Base-by-base conservation (phyloP, 768 basidiomycete species). In the Boletus coccyginus region DNA sequence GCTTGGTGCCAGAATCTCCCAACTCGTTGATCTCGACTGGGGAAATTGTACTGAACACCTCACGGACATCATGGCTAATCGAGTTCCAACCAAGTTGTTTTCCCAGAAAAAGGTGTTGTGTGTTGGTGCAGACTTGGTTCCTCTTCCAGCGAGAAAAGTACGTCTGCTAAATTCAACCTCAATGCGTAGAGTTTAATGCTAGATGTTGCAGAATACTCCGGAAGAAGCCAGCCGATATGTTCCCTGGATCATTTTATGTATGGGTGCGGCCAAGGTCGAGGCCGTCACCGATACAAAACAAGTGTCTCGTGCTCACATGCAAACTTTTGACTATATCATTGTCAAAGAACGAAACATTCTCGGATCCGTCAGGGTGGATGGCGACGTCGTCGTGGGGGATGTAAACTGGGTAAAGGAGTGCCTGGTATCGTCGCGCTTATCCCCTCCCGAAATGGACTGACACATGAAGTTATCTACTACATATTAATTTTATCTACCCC, bases 391-490 rank as follows among this genome's bases (percentile, higher is more conserved):
- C 17, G 73, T 72, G 40, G 84, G 86, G 16, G 72, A 78, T 55
- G 82, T 89, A 72, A 65, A 70, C 17, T 93, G 89, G 89, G 81
- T 93, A 40, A 94, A 93, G 69, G 81, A 89, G 46, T 87, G 88
- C 63, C 73, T 93, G 32, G 79, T 90, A 57, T 79, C 86, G 16
- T 85, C 86, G 14, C 75, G 84, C 33, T 65, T 81, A 29, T 66
- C 81, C 5, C 71, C 74, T 42, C 67, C 74, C 5, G 57, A 58
- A 44, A 44, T 49, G 43, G 56, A 63, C 39, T 62, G 36, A 55
- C 10, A 7, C 45, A 17, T 19, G 40, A 40, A 35, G 3, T 40
- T 40, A 50, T 55, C 19, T 49, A 49, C 50, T 55, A 50, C 42
- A 19, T 48, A 14, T 58, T 39, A 55, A 41, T 51, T 16, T 47